Conservation (phyloP, 139 green algal genomes). For the Asterochloris sp. region DNA sequence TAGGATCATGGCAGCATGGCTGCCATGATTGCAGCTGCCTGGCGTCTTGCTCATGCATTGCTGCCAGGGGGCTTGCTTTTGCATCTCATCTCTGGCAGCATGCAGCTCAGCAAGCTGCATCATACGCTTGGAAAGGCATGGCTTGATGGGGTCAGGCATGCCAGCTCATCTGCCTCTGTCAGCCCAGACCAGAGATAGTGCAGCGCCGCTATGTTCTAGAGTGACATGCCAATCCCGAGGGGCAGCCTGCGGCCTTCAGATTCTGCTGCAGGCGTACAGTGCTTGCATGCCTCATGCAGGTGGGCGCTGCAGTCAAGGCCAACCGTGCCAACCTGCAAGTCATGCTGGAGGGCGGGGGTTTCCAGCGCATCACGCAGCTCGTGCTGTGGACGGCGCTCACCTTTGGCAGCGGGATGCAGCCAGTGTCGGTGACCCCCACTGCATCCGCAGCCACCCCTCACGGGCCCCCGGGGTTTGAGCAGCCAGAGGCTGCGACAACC, state of each 20-base stretch:
- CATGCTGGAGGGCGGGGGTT: slow-evolving; percentile 12
- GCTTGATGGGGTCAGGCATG: not conserved
- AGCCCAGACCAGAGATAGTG: too few relatives aligned
- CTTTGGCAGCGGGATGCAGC: not conserved
- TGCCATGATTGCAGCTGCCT: too few relatives aligned
- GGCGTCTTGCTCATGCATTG: not conserved
- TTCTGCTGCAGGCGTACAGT: not conserved
- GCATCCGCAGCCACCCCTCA: too few relatives aligned
- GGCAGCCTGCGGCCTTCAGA: not conserved
- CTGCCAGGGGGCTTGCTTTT: not conserved
- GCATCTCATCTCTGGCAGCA: not conserved
- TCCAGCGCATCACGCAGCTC: slow-evolving; percentile 30
- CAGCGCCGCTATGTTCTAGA: too few relatives aligned
- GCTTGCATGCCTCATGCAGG: slow-evolving; percentile 1
- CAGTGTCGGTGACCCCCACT: too few relatives aligned
- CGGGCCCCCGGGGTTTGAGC: too few relatives aligned
- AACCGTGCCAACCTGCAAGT: slow-evolving; percentile 4
- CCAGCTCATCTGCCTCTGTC: not conserved
- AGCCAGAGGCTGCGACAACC: too few relatives aligned
- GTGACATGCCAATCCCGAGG: too few relatives aligned
- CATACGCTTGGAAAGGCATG: not conserved
- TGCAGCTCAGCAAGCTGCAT: not conserved
- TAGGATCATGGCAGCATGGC: not conserved
- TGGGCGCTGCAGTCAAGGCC: not conserved
- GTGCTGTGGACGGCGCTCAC: slow-evolving; percentile 40